Percentiles rank a stretch among this genome's conserved stretches.
These are phyloP conservation scores for Tetracladium setigerum DNA, from an alignment of 495 filamentous ascomycete genomes.

Conservation along the genomic window DNA sequence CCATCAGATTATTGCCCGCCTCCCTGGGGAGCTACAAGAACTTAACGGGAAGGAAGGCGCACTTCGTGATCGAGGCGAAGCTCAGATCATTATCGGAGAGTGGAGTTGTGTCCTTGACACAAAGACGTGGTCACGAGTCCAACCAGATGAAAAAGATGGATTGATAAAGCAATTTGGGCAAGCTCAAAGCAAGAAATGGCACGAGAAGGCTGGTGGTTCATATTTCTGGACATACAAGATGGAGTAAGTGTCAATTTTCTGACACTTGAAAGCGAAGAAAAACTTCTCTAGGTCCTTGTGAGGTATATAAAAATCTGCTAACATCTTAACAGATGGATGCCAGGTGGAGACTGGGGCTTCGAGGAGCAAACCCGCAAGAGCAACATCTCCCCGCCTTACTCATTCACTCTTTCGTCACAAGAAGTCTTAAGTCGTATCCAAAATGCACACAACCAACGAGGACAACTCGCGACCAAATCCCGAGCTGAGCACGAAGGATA, in stretches of 20 bases:
- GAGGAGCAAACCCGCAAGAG: conserved; percentile 32
- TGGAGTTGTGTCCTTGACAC: conserved; percentile 44
- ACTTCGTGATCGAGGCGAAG: conserved; percentile 35
- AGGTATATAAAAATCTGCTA: too few relatives aligned
- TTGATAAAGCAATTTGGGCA: conserved; percentile 38
- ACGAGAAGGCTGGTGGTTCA: conserved; percentile 33
- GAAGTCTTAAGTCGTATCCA: conserved; percentile 25
- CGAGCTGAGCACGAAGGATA: conserved; percentile 31
- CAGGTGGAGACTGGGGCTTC: conserved; percentile 49
- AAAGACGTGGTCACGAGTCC: conserved; percentile 32
- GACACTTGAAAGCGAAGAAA: too few relatives aligned
- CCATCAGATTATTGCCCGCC: conserved; percentile 36
- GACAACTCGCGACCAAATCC: conserved; percentile 22
- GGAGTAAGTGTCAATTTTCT: conserved; percentile 15
- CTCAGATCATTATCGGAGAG: conserved; percentile 43
- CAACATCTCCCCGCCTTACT: conserved; percentile 30
- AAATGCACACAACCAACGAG: conserved; percentile 24
- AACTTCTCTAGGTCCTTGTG: too few relatives aligned
- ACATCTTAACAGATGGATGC: conserved; percentile 28
- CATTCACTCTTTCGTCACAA: conserved; percentile 23
- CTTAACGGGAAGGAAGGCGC: conserved; percentile 34
- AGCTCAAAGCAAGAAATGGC: conserved; percentile 35
- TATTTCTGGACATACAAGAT: conserved; percentile 51
- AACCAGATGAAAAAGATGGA: conserved; percentile 20
- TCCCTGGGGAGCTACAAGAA: conserved; percentile 26